A percentile compares a stretch with the other conserved stretches of the same genome.
These are phyloP conservation scores for Glycyrrhiza uralensis DNA, from an alignment of 306 rosid genomes.

Conservation along the genomic window DNA sequence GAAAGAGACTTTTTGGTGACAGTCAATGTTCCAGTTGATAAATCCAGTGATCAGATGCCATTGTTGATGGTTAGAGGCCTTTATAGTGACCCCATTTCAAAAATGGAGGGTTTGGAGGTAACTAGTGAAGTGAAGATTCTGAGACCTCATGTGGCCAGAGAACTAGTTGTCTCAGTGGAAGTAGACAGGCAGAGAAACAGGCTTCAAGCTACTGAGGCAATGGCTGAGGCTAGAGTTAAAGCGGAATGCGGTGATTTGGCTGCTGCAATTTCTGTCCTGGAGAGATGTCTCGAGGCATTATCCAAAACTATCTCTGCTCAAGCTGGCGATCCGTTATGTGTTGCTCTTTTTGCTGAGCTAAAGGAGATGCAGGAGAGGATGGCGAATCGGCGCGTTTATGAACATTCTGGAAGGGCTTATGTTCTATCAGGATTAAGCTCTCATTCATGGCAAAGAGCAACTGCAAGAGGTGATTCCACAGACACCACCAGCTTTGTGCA, in stretches of 20 bases:
- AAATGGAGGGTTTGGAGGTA: slow-evolving; percentile 44
- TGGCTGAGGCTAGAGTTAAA: slow-evolving; percentile 69
- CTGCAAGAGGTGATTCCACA: slow-evolving; percentile 89
- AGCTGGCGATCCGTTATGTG: slow-evolving; percentile 63
- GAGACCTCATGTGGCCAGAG: slow-evolving; percentile 55
- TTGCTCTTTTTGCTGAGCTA: slow-evolving; percentile 63
- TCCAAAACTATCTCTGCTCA: slow-evolving; percentile 59
- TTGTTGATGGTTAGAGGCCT: slow-evolving; percentile 54
- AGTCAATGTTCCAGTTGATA: slow-evolving; percentile 65
- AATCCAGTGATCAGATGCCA: slow-evolving; percentile 49
- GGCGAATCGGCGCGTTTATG: slow-evolving; percentile 70
- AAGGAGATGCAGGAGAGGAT: slow-evolving; percentile 96
- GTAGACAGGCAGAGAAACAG: slow-evolving; percentile 87
- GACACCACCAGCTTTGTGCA: slow-evolving; percentile 61
- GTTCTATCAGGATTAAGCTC: slow-evolving; percentile 87
- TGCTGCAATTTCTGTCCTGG: slow-evolving; percentile 67
- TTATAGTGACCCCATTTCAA: slow-evolving; percentile 64
- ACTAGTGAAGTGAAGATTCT: slow-evolving; percentile 60
- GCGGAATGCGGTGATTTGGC: slow-evolving; percentile 71
- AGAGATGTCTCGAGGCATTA: slow-evolving; percentile 47
- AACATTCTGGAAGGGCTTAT: slow-evolving; percentile 87
- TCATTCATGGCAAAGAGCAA: slow-evolving; percentile 94
- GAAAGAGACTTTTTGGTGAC: slow-evolving; percentile 83
- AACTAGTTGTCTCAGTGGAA: slow-evolving; percentile 54
- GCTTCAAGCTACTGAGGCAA: slow-evolving; percentile 64